Base-by-base conservation (phyloP, 2,329 filamentous ascomycete species). In the Ophiostoma tasmaniense region DNA sequence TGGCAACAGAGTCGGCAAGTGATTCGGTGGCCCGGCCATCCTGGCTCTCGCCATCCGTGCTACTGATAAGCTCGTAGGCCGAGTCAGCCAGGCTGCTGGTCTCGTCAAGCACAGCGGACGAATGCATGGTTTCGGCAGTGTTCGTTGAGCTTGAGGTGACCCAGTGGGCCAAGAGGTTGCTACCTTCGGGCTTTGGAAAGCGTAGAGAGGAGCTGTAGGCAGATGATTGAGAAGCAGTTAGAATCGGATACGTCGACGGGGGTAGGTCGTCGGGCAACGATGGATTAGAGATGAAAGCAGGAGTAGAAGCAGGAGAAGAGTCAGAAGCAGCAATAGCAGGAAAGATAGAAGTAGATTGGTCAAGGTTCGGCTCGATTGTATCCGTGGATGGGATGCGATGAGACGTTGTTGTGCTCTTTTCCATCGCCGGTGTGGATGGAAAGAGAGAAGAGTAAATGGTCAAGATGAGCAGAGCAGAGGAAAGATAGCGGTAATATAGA, bases 91-190 rank as follows among this genome's bases (percentile, higher is more conserved):
- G 75, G 73, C 79, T 85, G 75, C 83, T 81, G 71, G 82, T 80
- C 70, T 81, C 79, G 35, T 78, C 78, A 61, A 79, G 73, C 67
- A 75, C 77, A n/a, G 28, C 59, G 50, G 78, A 78, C 28, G 80
- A 77, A 72, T 80, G 80, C 83, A 86, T 85, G 14, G 67, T 66
- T 39, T 66, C 65, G 28, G 71, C 33, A 3, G 66, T 52, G 77
- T 85, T 81, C 67, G 83, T 84, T 37, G 84, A 81, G 74, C 84
- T 87, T 67, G 81, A 82, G 7, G 84, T 85, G 66, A 88, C 79
- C 85, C 85, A 87, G 80, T 84, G 83, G 73, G 85, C 85, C 55
- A 88, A 82, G 66, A 81, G 79, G 68, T 80, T 80, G 72, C 82
- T 87, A 67, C 84, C 85, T 74, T 83, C 80, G 0, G 85, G 85